phyloP scores from a whole-genome alignment of 768 basidiomycete species.

The Macrocybe gigantea region DNA sequence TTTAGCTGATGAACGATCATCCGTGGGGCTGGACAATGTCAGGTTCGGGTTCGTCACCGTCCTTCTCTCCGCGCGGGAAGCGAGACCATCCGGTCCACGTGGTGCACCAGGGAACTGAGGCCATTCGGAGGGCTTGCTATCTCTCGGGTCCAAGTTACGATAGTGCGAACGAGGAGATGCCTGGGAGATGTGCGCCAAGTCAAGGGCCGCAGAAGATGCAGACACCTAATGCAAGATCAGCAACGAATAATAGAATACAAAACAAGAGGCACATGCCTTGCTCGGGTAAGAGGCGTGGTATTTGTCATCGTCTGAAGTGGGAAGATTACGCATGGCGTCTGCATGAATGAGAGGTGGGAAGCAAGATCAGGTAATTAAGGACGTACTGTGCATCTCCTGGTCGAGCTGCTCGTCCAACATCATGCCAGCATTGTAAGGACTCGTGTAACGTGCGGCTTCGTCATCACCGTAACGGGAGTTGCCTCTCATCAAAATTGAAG shows the following conservation, averaged over 20 bases:
- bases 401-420: constrained; percentile 92
- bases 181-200: constrained; percentile 86
- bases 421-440: constrained; percentile 76
- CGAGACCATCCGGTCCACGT: constrained; percentile 54
- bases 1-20: constrained; percentile 41
- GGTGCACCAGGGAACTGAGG: constrained; percentile 73
- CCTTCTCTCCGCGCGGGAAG: constrained; percentile 57
- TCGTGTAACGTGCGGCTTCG: constrained; percentile 54
- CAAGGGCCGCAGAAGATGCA: constrained; percentile 86
- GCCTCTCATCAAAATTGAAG: constrained; percentile 47
- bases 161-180: constrained; percentile 66
- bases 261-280: constrained; percentile 42
- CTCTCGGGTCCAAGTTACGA: constrained; percentile 51
- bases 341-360: constrained; percentile 11
- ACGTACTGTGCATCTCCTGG: constrained; percentile 89
- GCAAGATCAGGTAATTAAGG: constrained; percentile 1
- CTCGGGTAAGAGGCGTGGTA: constrained; percentile 55
- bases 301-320: constrained; percentile 88
- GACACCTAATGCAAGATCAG: constrained; percentile 48
- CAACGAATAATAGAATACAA: not conserved
- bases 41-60: constrained; percentile 71
- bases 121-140: constrained; percentile 82
- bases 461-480: constrained; percentile 50
- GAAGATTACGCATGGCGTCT: constrained; percentile 88
- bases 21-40: constrained; percentile 50